Base-by-base conservation (phyloP, 805 yeast genomes). In the Lachancea thermotolerans region DNA sequence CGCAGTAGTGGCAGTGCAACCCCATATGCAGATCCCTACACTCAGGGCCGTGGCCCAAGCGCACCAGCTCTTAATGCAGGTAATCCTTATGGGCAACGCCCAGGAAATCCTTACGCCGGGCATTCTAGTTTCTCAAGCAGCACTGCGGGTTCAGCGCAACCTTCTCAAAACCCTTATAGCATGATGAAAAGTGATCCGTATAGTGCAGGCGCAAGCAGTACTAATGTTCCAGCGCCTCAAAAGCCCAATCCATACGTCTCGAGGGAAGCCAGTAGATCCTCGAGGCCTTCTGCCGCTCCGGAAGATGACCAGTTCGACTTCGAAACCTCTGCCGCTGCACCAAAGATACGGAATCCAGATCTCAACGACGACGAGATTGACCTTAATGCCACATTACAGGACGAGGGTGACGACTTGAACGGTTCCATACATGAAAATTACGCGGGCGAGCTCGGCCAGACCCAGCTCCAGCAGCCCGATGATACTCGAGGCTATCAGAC, bases 381-480 rank as follows among this genome's bases (percentile, higher is more conserved):
- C 44, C 44, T 61, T 18, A 61, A 59, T 40, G 60, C 55, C 10
- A 49, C 63, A n/a, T 41, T 53, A 30, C 52, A 50, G 28, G 52
- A 48, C 33, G 59, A 44, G 4, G 58, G 53, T 10, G 65, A 62
- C 40, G 67, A 64, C 48, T 54, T 63, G 37, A 64, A 64, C 45
- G 64, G 62, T 3, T 57, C 60, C 15, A 44, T 49, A 4, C 48
- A 51, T 29, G 56, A 43, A 27, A 39, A 37, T 6, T 47, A 45
- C 21, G 35, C 35, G n/a, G 31, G 34, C 27, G 25, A 17, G 32
- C 18, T 18, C 1, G 39, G 30, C 44, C 49, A 49, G 21, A 41
- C 42, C 10, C 55, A 52, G 30, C 50, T 55, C 36, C 54, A 53
- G 31, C 50, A 54, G 52, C 85, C 80, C 57, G 90, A 82, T 51